These are phyloP conservation scores for Fusarium sp. DNA, from an alignment of 2,329 filamentous ascomycete genomes.

Conservation along the genomic window DNA sequence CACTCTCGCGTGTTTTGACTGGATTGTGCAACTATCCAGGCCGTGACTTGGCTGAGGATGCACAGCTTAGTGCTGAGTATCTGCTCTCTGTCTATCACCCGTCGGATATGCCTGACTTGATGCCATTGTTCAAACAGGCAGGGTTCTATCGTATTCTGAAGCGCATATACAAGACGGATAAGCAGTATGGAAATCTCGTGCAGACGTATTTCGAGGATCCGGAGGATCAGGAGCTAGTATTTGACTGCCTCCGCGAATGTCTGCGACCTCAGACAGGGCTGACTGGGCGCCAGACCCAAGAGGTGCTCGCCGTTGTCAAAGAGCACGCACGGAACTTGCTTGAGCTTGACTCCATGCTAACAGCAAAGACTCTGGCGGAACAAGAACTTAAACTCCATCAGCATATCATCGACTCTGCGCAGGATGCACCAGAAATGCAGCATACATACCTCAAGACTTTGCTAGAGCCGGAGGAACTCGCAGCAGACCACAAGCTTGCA, in stretches of 20 bases:
- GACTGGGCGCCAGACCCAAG: slow-evolving; percentile 75
- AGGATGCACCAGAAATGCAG: slow-evolving; percentile 71
- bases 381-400: slow-evolving; percentile 73
- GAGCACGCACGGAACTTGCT: slow-evolving; percentile 74
- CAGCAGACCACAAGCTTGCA: slow-evolving; percentile 46
- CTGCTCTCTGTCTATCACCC: slow-evolving; percentile 93
- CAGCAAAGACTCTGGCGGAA: slow-evolving; percentile 72
- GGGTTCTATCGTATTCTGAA: slow-evolving; percentile 93
- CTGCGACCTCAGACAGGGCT: slow-evolving; percentile 73
- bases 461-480: slow-evolving; percentile 69
- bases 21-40: slow-evolving; percentile 88
- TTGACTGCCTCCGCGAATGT: slow-evolving; percentile 81
- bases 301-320: slow-evolving; percentile 75
- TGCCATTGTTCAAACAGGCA: slow-evolving; percentile 81
- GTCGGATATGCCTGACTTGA: slow-evolving; percentile 78
- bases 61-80: slow-evolving; percentile 97
- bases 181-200: slow-evolving; percentile 81
- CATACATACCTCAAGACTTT: slow-evolving; percentile 82
- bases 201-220: slow-evolving; percentile 87
- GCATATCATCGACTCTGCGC: slow-evolving; percentile 71
- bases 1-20: slow-evolving; percentile 81
- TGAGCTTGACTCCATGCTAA: slow-evolving; percentile 70
- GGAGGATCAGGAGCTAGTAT: slow-evolving; percentile 79
- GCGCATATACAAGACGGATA: slow-evolving; percentile 82
- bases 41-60: slow-evolving; percentile 86